Percentiles rank a stretch among this genome's conserved stretches.
Evolutionary conservation across 1,139 yeast genomes (phyloP).

Genomic region (Magnusiomyces sp.): DNA sequence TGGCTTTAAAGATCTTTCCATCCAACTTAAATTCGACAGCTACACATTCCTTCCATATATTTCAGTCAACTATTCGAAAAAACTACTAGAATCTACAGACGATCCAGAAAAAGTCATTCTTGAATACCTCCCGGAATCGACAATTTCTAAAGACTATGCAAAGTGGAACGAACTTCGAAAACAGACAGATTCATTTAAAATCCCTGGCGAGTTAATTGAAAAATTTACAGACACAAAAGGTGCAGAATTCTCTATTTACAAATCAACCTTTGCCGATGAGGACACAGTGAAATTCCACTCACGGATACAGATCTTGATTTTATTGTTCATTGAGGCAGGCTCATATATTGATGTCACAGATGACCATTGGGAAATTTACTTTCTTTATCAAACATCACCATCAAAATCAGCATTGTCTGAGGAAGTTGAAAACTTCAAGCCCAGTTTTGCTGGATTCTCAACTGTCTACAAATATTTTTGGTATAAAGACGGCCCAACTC

Average conservation of each 20-base stretch:
- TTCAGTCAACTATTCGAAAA: constrained; percentile 43
- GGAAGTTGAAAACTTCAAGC: constrained; percentile 17
- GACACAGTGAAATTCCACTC: constrained; percentile 49
- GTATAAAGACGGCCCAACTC: constrained; percentile 48
- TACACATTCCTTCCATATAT: constrained; percentile 46
- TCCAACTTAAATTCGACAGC: constrained; percentile 45
- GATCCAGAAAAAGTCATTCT: constrained; percentile 45
- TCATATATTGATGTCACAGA: constrained; percentile 74
- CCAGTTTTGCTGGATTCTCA: constrained; percentile 60
- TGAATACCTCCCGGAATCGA: constrained; percentile 45
- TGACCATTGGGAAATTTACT: constrained; percentile 57
- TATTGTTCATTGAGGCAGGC: constrained; percentile 90
- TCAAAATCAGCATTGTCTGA: background rate
- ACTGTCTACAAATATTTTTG: constrained; percentile 84
- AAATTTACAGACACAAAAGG: constrained; percentile 32
- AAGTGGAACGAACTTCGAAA: constrained; percentile 54
- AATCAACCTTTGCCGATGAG: constrained; percentile 36
- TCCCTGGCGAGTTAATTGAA: constrained; percentile 44
- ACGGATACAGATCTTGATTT: constrained; percentile 69
- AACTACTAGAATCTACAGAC: constrained; percentile 45
- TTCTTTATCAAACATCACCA: constrained; percentile 26
- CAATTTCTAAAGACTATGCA: constrained; percentile 33
- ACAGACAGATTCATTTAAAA: constrained; percentile 30
- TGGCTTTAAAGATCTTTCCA: constrained; percentile 56
- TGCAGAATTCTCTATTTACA: constrained; percentile 33